These are phyloP conservation scores for Arachis monticola DNA, from an alignment of 331 rosid species.

Conservation along the genomic window DNA sequence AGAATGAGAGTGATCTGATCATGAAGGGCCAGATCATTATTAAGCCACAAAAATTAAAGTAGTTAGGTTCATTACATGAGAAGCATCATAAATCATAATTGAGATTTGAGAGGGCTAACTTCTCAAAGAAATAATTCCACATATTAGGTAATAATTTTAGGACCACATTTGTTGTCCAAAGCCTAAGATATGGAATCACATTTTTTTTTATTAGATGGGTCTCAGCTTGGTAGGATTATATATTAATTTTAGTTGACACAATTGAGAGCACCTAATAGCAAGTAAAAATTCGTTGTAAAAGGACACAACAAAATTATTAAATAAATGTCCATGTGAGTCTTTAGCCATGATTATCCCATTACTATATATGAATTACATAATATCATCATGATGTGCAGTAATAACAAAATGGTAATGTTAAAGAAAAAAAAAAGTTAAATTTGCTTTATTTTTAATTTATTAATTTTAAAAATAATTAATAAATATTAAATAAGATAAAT, in stretches of 20 bases:
- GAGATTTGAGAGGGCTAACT: constrained; percentile 29
- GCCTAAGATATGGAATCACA: constrained; percentile 34
- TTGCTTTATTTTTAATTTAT: too few relatives aligned
- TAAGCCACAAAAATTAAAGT: constrained; percentile 36
- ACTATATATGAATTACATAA: too few relatives aligned
- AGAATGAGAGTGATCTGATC: constrained; percentile 6
- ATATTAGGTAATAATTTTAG: constrained; percentile 31
- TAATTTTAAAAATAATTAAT: too few relatives aligned
- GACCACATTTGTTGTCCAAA: constrained; percentile 26
- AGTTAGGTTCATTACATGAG: constrained; percentile 38
- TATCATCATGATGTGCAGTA: neutral
- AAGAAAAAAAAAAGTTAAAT: too few relatives aligned
- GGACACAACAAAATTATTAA: constrained; percentile 7
- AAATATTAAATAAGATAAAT: too few relatives aligned
- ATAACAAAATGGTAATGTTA: neutral
- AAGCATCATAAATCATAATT: constrained; percentile 22
- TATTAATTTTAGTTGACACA: neutral
- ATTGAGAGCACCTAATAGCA: neutral
- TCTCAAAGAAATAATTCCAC: constrained; percentile 37
- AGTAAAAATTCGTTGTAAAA: constrained; percentile 1
- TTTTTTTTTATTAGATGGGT: neutral
- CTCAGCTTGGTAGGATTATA: neutral
- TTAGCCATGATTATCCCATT: neutral
- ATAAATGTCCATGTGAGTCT: neutral
- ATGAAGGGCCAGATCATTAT: constrained; percentile 29